Conservation (phyloP, 495 filamentous ascomycete species). For the Penicillium argentinense region DNA sequence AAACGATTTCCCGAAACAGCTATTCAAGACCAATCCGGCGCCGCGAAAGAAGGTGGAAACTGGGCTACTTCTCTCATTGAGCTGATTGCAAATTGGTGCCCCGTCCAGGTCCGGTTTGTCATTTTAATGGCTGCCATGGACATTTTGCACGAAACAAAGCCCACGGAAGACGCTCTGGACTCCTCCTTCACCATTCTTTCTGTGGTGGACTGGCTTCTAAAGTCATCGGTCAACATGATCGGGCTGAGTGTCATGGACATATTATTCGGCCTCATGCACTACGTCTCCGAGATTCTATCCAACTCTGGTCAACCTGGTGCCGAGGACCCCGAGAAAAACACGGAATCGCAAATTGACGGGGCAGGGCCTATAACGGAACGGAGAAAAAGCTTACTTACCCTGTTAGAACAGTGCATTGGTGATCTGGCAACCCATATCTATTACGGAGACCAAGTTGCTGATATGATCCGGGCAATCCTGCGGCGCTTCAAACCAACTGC, state of each 20-base stretch:
- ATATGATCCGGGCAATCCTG: constrained; percentile 83
- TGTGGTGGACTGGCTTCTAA: constrained; percentile 75
- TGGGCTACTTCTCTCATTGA: constrained; percentile 83
- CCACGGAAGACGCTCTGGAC: constrained; percentile 64
- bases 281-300: constrained; percentile 69
- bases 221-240: constrained; percentile 87
- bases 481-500: constrained; percentile 67
- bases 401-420: constrained; percentile 75
- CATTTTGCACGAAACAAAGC: constrained; percentile 58
- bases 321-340: constrained; percentile 23
- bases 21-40: constrained; percentile 24
- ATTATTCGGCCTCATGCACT: constrained; percentile 74
- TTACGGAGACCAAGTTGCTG: constrained; percentile 88
- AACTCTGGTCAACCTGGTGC: constrained; percentile 52
- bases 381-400: constrained; percentile 57
- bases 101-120: constrained; percentile 87
- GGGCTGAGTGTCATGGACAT: constrained; percentile 93
- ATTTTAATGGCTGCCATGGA: constrained; percentile 82
- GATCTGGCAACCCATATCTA: constrained; percentile 90
- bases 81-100: constrained; percentile 76
- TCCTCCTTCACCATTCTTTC: constrained; percentile 70
- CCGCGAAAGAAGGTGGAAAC: constrained; percentile 43
- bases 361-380: constrained; percentile 38
- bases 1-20: constrained; percentile 47
- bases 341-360: constrained; percentile 5